Evolutionary conservation across 2,329 filamentous ascomycete genomes (phyloP).

Genomic region (Cucurbitaria berberidis): DNA sequence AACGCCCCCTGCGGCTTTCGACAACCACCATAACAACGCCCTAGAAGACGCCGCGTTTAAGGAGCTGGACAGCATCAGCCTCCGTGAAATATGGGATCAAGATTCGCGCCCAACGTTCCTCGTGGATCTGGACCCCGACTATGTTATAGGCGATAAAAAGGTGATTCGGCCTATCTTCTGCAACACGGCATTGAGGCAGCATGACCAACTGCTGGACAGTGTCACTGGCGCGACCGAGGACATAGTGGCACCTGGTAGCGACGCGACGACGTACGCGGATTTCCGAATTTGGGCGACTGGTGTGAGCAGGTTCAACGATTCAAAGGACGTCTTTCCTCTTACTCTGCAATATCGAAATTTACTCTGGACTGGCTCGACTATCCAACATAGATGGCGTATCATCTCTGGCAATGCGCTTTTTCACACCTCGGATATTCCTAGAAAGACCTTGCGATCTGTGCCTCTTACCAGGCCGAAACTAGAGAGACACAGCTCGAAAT

Average conservation of each 20-base stretch:
- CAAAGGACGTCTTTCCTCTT: conserved; percentile 54
- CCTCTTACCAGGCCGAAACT: conserved; percentile 1
- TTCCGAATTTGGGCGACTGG: conserved; percentile 54
- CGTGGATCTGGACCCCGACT: conserved; percentile 40
- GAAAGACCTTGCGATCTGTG: conserved; percentile 9
- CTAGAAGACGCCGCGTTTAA: conserved; percentile 23
- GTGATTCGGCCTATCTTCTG: conserved; percentile 37
- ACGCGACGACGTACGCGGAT: conserved; percentile 37
- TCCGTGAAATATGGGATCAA: conserved; percentile 39
- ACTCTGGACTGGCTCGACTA: conserved; percentile 41
- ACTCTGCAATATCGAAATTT: conserved; percentile 44
- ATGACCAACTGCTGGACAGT: conserved; percentile 36
- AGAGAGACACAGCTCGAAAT: background rate
- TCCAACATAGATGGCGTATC: conserved; percentile 38
- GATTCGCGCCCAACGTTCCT: conserved; percentile 43
- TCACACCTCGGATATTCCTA: conserved; percentile 21
- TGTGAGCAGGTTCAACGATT: conserved; percentile 53
- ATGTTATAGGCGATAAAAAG: conserved; percentile 14
- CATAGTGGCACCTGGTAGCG: background rate
- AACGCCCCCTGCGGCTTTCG: conserved; percentile 3
- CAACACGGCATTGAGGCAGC: conserved; percentile 38
- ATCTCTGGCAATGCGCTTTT: conserved; percentile 32
- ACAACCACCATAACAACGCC: background rate
- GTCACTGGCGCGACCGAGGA: conserved; percentile 20
- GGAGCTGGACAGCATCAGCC: conserved; percentile 30